A percentile compares a stretch with the other conserved stretches of the same genome.
These are phyloP conservation scores for Ogataea glucozyma DNA, from an alignment of 805 yeast genomes.

Conservation along the genomic window DNA sequence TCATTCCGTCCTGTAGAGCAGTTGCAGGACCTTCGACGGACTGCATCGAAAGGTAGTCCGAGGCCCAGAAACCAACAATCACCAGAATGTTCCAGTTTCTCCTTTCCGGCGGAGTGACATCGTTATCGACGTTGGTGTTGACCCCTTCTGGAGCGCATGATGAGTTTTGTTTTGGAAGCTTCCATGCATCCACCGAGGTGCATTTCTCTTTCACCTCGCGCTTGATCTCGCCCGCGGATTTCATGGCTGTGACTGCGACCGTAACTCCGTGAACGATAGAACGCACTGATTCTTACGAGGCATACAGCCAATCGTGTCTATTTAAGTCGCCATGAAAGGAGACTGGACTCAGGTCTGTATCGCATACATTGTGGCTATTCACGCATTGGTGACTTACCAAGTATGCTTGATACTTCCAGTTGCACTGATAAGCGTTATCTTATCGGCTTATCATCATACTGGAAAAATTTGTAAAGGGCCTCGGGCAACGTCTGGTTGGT, in stretches of 20 bases:
- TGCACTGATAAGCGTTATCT: conserved; percentile 7
- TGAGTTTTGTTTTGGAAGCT: conserved; percentile 18
- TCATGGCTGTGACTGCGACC: no score
- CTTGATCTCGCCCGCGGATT: no score
- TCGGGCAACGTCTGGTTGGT: background rate
- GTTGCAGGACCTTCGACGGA: conserved; percentile 26
- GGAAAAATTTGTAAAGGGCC: no score
- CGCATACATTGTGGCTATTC: no score
- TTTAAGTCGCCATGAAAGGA: no score
- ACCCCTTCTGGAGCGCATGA: conserved; percentile 24
- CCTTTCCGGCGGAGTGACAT: conserved; percentile 25
- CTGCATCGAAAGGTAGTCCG: conserved; percentile 29
- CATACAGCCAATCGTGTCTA: no score
- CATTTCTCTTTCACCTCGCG: conserved; percentile 11
- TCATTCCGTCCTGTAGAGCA: conserved; percentile 19
- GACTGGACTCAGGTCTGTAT: no score
- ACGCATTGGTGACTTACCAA: background rate
- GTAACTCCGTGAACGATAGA: no score
- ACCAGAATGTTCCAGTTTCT: conserved; percentile 28
- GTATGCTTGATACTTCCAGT: no score
- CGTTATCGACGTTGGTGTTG: conserved; percentile 22
- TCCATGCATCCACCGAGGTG: conserved; percentile 15
- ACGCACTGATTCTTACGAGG: no score
- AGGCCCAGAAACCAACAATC: conserved; percentile 30
- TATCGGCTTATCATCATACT: no score